phyloP scores from a whole-genome alignment of 2,329 filamentous ascomycete genomes.

The Amphichorda felina region DNA sequence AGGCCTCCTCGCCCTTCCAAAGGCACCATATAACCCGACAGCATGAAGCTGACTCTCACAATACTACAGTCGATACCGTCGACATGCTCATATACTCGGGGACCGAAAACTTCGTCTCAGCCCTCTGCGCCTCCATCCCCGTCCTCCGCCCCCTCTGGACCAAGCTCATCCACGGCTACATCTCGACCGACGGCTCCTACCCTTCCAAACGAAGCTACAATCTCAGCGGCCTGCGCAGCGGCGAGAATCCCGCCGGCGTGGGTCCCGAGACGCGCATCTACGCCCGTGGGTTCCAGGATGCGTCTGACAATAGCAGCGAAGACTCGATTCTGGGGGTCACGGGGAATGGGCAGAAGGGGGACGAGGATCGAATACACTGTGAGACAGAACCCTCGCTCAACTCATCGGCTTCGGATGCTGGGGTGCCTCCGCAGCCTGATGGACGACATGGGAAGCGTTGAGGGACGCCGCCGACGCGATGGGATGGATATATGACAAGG shows the following conservation, averaged over 20 bases:
- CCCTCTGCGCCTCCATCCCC: conserved; percentile 8
- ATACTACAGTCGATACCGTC: conserved; percentile 8
- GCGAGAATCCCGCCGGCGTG: background rate
- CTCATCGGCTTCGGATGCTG: too few relatives aligned
- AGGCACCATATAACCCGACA: background rate
- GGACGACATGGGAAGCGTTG: too few relatives aligned
- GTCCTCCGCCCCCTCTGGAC: conserved; percentile 5
- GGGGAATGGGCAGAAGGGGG: background rate
- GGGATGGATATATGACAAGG: too few relatives aligned
- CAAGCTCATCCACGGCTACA: conserved; percentile 3
- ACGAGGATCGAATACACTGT: too few relatives aligned
- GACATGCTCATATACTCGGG: conserved; percentile 10
- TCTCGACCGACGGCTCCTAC: conserved; percentile 1
- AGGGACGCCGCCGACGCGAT: too few relatives aligned
- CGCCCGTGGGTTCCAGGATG: background rate
- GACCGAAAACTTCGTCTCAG: conserved; percentile 9
- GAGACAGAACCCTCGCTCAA: too few relatives aligned
- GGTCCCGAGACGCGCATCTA: conserved; percentile 3
- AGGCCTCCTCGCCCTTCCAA: background rate
- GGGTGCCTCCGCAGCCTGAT: too few relatives aligned
- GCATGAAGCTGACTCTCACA: too few relatives aligned
- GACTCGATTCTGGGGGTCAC: conserved; percentile 3
- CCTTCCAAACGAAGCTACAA: background rate
- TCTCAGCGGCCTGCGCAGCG: background rate
- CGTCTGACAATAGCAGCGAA: conserved; percentile 1